Conservation (phyloP, 2,329 filamentous ascomycete genomes). For the Cercospora zeae-maydis region DNA sequence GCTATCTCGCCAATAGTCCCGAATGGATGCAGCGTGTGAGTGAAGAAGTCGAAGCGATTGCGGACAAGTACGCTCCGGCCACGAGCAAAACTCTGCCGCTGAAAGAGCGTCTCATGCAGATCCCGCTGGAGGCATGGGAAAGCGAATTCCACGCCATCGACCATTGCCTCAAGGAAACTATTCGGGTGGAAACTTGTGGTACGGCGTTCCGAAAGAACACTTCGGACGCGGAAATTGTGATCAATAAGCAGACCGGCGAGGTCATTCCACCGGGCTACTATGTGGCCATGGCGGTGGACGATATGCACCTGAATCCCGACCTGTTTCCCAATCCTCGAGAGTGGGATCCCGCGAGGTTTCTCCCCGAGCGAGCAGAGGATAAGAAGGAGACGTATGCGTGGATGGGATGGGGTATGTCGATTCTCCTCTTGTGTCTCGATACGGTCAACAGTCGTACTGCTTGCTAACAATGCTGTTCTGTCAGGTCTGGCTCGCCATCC, state of each 20-base stretch:
- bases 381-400: conserved; percentile 39
- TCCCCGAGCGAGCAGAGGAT: conserved; percentile 49
- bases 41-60: conserved; percentile 47
- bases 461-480: neutral
- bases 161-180: conserved; percentile 52
- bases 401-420: conserved; percentile 37
- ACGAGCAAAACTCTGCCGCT: conserved; percentile 35
- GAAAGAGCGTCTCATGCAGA: conserved; percentile 40
- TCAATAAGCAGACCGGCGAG: conserved; percentile 42
- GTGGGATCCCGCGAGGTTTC: conserved; percentile 52
- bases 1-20: conserved; percentile 48
- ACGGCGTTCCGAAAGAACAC: conserved; percentile 53
- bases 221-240: conserved; percentile 44
- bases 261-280: conserved; percentile 51
- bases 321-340: conserved; percentile 49
- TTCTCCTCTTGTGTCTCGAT: too few species aligned
- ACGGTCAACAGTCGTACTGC: too few species aligned
- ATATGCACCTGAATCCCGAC: conserved; percentile 48
- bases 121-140: conserved; percentile 56
- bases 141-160: conserved; percentile 52
- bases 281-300: conserved; percentile 47
- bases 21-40: conserved; percentile 46
- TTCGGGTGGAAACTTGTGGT: conserved; percentile 51
- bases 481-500: conserved; percentile 41
- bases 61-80: conserved; percentile 41